phyloP scores from a whole-genome alignment of 2,329 filamentous ascomycete genomes.

The Tolypocladium guangdongense region DNA sequence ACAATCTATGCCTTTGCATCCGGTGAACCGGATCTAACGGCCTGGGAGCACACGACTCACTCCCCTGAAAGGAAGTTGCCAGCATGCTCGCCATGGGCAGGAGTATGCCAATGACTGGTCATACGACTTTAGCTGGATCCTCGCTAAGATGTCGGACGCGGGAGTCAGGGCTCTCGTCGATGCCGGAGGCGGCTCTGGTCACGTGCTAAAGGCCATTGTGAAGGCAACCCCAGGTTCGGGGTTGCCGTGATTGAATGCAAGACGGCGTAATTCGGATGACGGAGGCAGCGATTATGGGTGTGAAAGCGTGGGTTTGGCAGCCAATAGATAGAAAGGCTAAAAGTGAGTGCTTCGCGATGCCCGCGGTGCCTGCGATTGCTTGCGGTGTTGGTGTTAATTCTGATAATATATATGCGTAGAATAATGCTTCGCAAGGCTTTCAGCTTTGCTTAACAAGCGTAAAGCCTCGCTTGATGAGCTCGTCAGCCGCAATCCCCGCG shows the following conservation, averaged over 20 bases:
- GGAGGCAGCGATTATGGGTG: too few species aligned
- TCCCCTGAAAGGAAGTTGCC: constrained; percentile 11
- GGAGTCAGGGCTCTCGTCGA: constrained; percentile 6
- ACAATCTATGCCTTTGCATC: constrained; percentile 16
- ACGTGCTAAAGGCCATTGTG: constrained; percentile 9
- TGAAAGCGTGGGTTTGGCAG: too few species aligned
- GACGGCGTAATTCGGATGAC: not conserved
- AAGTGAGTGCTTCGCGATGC: too few species aligned
- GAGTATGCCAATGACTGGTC: constrained; percentile 11
- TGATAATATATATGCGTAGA: too few species aligned
- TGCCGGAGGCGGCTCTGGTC: constrained; percentile 9
- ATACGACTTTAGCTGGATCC: constrained; percentile 22
- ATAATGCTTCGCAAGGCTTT: too few species aligned
- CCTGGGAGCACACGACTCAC: constrained; percentile 19
- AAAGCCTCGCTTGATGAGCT: too few species aligned
- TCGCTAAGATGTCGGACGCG: not conserved
- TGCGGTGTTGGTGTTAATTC: too few species aligned
- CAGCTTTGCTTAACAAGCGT: not conserved
- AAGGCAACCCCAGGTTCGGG: constrained; percentile 1
- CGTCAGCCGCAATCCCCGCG: too few species aligned
- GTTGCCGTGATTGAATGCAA: constrained; percentile 11
- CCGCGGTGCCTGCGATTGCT: too few species aligned
- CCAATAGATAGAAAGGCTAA: too few species aligned
- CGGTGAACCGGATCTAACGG: constrained; percentile 15
- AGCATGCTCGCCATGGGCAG: constrained; percentile 16